phyloP scores from a whole-genome alignment of 2,329 filamentous ascomycete genomes.

The Metarhizium guizhouense region DNA sequence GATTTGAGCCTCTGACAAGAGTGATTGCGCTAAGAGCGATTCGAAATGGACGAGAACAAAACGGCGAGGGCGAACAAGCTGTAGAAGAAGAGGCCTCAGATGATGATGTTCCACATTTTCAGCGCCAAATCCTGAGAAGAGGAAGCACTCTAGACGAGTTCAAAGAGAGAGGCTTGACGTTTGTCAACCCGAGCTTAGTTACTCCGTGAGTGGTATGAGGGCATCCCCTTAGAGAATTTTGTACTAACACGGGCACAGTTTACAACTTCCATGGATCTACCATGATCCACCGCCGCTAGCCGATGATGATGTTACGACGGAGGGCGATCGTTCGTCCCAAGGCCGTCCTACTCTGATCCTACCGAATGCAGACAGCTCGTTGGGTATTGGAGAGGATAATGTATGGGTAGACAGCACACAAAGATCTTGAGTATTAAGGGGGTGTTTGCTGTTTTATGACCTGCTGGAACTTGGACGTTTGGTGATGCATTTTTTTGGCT shows the following conservation, averaged over 20 bases:
- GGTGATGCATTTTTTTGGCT: background rate
- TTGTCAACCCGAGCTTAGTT: slow-evolving; percentile 69
- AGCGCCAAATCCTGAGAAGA: slow-evolving; percentile 35
- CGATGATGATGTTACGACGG: slow-evolving; percentile 17
- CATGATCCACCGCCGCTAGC: slow-evolving; percentile 39
- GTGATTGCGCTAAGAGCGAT: slow-evolving; percentile 91
- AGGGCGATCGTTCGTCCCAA: slow-evolving; percentile 12
- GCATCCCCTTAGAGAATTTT: background rate
- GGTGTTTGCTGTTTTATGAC: background rate
- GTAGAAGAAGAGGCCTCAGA: slow-evolving; percentile 29
- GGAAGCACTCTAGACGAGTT: slow-evolving; percentile 64
- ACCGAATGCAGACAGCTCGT: slow-evolving; percentile 24
- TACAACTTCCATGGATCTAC: slow-evolving; percentile 65
- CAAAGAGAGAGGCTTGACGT: slow-evolving; percentile 58
- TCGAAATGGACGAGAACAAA: slow-evolving; percentile 40
- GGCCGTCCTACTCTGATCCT: slow-evolving; percentile 18
- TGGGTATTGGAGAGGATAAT: slow-evolving; percentile 30
- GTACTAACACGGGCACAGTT: slow-evolving; percentile 25
- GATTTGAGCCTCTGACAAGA: slow-evolving; percentile 80
- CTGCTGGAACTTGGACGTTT: background rate
- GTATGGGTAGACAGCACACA: slow-evolving; percentile 24
- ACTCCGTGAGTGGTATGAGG: slow-evolving; percentile 43
- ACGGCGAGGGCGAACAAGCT: slow-evolving; percentile 27
- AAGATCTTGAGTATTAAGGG: background rate
- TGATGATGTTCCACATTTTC: slow-evolving; percentile 33